Conservation (phyloP, 129 eudicot genomes). For the Oenanthe sinensis region DNA sequence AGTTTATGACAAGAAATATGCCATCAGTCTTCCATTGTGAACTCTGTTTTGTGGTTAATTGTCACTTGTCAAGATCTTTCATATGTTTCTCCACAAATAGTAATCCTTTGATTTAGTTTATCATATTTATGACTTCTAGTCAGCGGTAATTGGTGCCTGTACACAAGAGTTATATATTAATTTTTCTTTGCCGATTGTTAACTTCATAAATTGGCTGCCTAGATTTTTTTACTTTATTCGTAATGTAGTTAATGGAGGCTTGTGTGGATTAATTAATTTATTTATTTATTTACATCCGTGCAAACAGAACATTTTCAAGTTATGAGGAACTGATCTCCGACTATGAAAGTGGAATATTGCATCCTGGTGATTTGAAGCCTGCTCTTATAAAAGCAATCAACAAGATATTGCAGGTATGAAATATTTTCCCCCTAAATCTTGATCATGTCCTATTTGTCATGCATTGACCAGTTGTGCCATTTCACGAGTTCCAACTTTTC, state of each 20-base stretch:
- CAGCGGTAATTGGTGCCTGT: neutral
- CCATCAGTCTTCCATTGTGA: neutral
- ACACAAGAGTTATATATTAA: neutral
- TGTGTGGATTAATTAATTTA: too few relatives aligned
- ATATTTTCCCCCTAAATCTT: neutral
- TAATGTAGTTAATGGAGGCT: neutral
- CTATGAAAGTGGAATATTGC: slow-evolving; percentile 62
- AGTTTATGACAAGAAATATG: too few relatives aligned
- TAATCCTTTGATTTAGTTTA: neutral
- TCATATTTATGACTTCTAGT: neutral
- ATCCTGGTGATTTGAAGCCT: slow-evolving; percentile 82
- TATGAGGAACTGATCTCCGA: slow-evolving; percentile 49
- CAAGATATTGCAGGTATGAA: slow-evolving; percentile 61
- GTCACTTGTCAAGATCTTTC: neutral
- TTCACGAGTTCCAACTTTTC: neutral
- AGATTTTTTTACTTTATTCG: neutral
- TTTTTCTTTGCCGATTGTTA: neutral
- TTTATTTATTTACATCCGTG: neutral
- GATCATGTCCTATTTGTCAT: neutral
- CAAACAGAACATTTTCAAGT: slow-evolving; percentile 45
- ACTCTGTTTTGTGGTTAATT: neutral
- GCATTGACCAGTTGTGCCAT: neutral
- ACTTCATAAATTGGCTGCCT: neutral
- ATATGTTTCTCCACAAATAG: neutral
- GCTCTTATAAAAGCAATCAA: slow-evolving; percentile 75